These are phyloP conservation scores for Cyclostephanos tholiformis DNA, from an alignment of 108 stramenopile species.

Conservation along the genomic window DNA sequence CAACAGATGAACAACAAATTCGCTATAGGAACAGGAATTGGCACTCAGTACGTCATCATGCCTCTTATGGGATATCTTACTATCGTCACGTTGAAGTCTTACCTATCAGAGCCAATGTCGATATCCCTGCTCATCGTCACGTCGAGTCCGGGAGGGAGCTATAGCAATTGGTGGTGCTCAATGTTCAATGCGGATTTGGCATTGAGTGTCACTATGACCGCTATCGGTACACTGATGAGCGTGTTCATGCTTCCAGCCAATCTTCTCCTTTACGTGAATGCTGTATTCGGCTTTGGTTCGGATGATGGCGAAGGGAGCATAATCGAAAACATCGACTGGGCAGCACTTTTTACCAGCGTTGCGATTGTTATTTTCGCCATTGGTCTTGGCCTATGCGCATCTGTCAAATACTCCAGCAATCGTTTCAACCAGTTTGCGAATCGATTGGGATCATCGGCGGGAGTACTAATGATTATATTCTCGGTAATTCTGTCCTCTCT, in stretches of 20 bases:
- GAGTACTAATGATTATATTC: constrained; percentile 68
- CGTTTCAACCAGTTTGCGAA: constrained; percentile 57
- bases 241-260: constrained; percentile 78
- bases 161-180: constrained; percentile 90
- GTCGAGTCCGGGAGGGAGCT: constrained; percentile 84
- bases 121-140: constrained; percentile 83
- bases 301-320: constrained; percentile 40
- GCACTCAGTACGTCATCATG: constrained; percentile 73
- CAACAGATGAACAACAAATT: constrained; percentile 60
- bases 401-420: constrained; percentile 51
- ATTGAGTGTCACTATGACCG: constrained; percentile 88
- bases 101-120: constrained; percentile 56
- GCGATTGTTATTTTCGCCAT: constrained; percentile 80
- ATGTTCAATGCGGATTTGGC: constrained; percentile 91
- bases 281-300: constrained; percentile 56
- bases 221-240: constrained; percentile 75
- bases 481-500: constrained; percentile 65
- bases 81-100: constrained; percentile 54
- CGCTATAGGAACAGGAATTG: constrained; percentile 56
- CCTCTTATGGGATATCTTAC: constrained; percentile 81
- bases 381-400: constrained; percentile 62
- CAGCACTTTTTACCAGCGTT: constrained; percentile 64
- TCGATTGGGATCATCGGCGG: constrained; percentile 68
- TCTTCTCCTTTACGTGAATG: constrained; percentile 74
- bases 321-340: constrained; percentile 70